phyloP scores from a whole-genome alignment of 495 filamentous ascomycete species.

The Hyaloscypha finlandica region DNA sequence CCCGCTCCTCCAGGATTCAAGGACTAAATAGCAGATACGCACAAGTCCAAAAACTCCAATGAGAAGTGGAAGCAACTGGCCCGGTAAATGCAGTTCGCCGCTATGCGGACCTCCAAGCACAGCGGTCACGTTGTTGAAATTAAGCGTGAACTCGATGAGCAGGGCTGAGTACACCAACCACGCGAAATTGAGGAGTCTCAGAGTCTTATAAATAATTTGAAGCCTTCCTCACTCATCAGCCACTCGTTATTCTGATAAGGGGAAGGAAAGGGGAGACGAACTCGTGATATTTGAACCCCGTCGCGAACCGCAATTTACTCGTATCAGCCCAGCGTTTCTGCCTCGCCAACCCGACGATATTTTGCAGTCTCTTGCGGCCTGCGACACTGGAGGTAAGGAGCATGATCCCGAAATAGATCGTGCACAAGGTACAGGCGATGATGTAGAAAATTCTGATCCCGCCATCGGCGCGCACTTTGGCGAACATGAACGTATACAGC shows the following conservation, averaged over 20 bases:
- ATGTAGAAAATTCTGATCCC: not conserved
- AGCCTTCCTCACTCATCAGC: not conserved
- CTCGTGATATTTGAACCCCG: not conserved
- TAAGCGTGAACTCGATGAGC: not conserved
- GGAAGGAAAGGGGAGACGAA: not conserved
- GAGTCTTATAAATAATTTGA: not conserved
- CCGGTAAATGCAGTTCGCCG: not conserved
- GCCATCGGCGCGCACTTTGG: not conserved
- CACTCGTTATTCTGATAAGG: no score
- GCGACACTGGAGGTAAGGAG: not conserved
- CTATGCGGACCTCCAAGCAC: not conserved
- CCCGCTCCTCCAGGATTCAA: not conserved
- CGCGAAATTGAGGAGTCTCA: not conserved
- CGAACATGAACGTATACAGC: not conserved
- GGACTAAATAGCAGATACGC: not conserved
- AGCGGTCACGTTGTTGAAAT: not conserved
- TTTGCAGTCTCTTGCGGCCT: not conserved
- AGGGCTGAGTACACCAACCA: not conserved
- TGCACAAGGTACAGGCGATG: not conserved
- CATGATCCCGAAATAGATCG: slow-evolving; percentile 3
- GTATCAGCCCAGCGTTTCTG: not conserved
- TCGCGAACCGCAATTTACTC: not conserved
- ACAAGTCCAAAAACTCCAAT: not conserved
- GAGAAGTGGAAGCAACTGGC: not conserved
- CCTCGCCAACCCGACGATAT: not conserved